These are phyloP conservation scores for Phytophthora quininea DNA, from an alignment of 352 stramenopile genomes.

Conservation along the genomic window DNA sequence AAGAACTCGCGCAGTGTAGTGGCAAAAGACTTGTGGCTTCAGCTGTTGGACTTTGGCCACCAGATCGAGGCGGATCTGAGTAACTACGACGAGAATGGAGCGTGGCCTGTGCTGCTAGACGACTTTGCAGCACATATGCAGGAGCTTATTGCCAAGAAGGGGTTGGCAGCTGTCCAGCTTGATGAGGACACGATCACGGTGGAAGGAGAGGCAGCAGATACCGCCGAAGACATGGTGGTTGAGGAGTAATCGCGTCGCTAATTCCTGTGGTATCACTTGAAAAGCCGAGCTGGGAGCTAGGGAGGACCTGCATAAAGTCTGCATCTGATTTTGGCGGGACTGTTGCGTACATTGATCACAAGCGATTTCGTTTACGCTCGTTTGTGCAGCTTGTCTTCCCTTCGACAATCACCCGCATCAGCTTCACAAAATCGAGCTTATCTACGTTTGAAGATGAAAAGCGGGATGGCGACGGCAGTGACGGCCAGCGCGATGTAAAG, in stretches of 20 bases:
- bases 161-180: constrained; percentile 47
- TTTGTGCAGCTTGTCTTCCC: no score
- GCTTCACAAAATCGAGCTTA: constrained; percentile 9
- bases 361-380: constrained; percentile 5
- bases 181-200: constrained; percentile 38
- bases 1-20: constrained; percentile 75
- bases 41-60: constrained; percentile 82
- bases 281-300: neutral
- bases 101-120: constrained; percentile 86
- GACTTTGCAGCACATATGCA: constrained; percentile 82
- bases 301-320: neutral
- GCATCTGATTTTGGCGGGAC: neutral
- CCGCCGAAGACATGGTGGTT: constrained; percentile 56
- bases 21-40: constrained; percentile 87
- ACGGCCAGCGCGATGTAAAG: constrained; percentile 28
- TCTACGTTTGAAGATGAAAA: constrained; percentile 37
- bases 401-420: neutral
- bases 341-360: constrained; percentile 1
- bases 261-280: constrained; percentile 1
- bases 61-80: constrained; percentile 75
- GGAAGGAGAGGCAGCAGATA: constrained; percentile 38
- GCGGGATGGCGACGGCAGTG: constrained; percentile 31
- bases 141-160: constrained; percentile 50
- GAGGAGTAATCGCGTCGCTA: constrained; percentile 35
- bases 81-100: constrained; percentile 89